Evolutionary conservation across 202 grass and related monocot genomes (phyloP), one percentile per base, ranked within the genome.

Genomic region (Bolboschoenoplectus hybrid): DNA sequence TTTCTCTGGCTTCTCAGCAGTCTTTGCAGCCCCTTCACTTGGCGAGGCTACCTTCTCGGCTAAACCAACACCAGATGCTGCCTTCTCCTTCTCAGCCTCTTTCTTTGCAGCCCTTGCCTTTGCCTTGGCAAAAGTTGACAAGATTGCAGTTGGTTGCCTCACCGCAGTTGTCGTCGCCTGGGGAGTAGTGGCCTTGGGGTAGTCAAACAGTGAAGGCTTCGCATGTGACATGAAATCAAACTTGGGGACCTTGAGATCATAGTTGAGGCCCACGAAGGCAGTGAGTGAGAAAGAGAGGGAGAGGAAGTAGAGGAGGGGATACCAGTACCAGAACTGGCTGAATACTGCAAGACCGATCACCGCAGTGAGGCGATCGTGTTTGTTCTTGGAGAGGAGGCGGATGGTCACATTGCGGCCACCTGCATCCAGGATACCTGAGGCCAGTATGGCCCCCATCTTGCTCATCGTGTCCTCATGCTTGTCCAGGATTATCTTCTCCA

Each of bases 271-370:
- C 52, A 99, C 90, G 53, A 99, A 89, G 61, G 97, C 90, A 32
- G 97, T 99, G 49, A 89, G 93, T 13, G 97, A 97, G 88, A 99
- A 99, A 84, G 97, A 86, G 61, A 99, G 57, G 91, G 92, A 97
- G 65, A 99, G 91, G 79, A 99, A 99, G 82, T 99, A 97, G 61
- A 94, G 51, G 41, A 99, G 97, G 8, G 97, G 97, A 84, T 99
- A 97, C 97, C 97, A 99, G 84, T 99, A 99, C 97, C 97, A 99
- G 89, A 99, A 99, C 84, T 99, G 97, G 83, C 91, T 97, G 87
- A 99, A 99, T 73, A 99, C 88, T 0, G 94, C 94, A 7, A 99
- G 97, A 58, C 97, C 97, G 87, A 99, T 86, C 32, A 97, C 92
- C 16, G 97, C 97, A 69, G 97, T 99, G 13, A 99, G 90, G 77